Evolutionary conservation across 2,329 filamentous ascomycete species (phyloP).

Genomic region (Botrytis squamosa): DNA sequence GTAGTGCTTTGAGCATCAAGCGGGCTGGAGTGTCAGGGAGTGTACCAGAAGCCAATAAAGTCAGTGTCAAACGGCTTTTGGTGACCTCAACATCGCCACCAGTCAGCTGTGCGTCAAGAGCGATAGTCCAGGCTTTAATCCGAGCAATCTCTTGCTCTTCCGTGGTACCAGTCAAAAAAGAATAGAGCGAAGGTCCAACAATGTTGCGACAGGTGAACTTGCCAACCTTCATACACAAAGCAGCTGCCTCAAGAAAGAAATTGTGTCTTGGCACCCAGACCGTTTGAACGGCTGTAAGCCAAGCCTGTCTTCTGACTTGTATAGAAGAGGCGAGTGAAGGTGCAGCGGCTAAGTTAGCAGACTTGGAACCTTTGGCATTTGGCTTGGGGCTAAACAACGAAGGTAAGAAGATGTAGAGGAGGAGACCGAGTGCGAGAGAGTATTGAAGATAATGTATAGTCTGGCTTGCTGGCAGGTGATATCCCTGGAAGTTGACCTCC

Average conservation of each 20-base stretch:
- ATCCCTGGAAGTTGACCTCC: slow-evolving; percentile 54
- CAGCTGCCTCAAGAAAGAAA: slow-evolving; percentile 81
- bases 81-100: slow-evolving; percentile 89
- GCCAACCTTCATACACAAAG: slow-evolving; percentile 73
- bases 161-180: slow-evolving; percentile 74
- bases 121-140: slow-evolving; percentile 90
- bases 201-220: slow-evolving; percentile 79
- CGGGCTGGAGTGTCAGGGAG: slow-evolving; percentile 78
- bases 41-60: slow-evolving; percentile 83
- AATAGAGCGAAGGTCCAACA: slow-evolving; percentile 74
- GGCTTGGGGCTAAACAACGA: slow-evolving; percentile 47
- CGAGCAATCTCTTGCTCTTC: slow-evolving; percentile 83
- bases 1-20: slow-evolving; percentile 88
- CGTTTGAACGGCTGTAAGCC: slow-evolving; percentile 89
- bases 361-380: slow-evolving; percentile 52
- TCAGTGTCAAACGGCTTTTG: slow-evolving; percentile 80
- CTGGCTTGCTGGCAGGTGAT: slow-evolving; percentile 47
- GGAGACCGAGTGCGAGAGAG: slow-evolving; percentile 51
- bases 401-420: slow-evolving; percentile 56
- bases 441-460: slow-evolving; percentile 54
- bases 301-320: slow-evolving; percentile 81
- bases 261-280: slow-evolving; percentile 88
- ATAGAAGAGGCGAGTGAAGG: slow-evolving; percentile 79
- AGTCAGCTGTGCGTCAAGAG: slow-evolving; percentile 86
- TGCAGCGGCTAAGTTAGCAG: slow-evolving; percentile 51